Base-by-base conservation (phyloP, 2,329 filamentous ascomycete genomes). In the Ascochyta pisi region DNA sequence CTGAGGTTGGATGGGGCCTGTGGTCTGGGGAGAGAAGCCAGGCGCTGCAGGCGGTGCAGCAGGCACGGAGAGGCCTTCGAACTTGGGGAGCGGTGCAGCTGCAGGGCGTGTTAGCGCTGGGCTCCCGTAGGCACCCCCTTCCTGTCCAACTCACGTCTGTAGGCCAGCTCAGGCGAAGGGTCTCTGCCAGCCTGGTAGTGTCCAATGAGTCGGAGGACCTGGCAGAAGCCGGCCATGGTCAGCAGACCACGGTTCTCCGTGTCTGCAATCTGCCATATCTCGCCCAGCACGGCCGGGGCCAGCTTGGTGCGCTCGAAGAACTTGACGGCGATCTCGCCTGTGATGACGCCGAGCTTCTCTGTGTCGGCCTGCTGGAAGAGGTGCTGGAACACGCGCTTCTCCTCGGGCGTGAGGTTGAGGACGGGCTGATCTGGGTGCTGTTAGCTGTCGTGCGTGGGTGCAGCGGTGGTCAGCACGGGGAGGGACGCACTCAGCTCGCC, bases 221-320 rank as follows among this genome's bases (percentile, higher is more conserved):
- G 86, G 58, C 93, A 91, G 79, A 99, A 99, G 73, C 94, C 95
- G 38, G 92, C 86, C 19, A 92, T 92, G 31, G 93, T 97, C 65
- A 99, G 82, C 65, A 98, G 90, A 48, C 95, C 95, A 63, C 93
- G 87, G 80, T 99, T 99, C 80, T 98, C 94, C 64, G 86, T 92
- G 80, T 99, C 95, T 66, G 95, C 94, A 75, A 99, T 95, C 79
- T 98, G 94, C 95, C 95, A 99, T 83, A 99, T 98, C 90, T 96
- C 77, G 77, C 94, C 95, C 57, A 99, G 83, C 44, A 95, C 84
- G 60, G 91, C 87, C 50, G 93, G 91, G 59, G 94, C 87, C 44
- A 99, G 83, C 66, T 90, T 89, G 41, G 95, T 98, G 82, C 95
- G 95, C 78, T 98, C 93, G 74, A 99, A 99, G 82, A 99, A 98